A percentile compares a stretch with the other conserved stretches of the same genome.
These are phyloP conservation scores for Paramecium caudatum DNA, from an alignment of 73 alveolate genomes.

Conservation along the genomic window DNA sequence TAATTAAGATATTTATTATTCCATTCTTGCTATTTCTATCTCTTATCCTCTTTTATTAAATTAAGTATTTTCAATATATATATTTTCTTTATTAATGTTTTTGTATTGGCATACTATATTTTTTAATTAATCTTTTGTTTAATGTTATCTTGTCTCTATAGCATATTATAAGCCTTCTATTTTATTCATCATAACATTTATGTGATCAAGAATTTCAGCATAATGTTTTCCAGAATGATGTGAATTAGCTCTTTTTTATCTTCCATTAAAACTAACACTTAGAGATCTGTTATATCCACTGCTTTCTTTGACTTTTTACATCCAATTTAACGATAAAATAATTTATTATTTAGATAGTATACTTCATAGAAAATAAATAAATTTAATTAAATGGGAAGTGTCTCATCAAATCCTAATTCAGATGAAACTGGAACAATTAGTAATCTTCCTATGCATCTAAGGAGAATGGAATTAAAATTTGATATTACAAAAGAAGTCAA, in stretches of 20 bases:
- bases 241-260: background rate
- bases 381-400: constrained; percentile 77
- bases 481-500: constrained; percentile 70
- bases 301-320: constrained; percentile 9
- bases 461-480: constrained; percentile 70
- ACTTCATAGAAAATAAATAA: no score
- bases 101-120: no score
- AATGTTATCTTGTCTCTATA: background rate
- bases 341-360: no score
- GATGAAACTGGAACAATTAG: constrained; percentile 67
- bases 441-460: constrained; percentile 64
- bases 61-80: no score
- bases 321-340: no score
- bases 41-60: no score
- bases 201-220: background rate
- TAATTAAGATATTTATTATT: no score
- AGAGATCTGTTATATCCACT: constrained; percentile 33
- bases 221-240: background rate
- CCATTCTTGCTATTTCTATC: no score
- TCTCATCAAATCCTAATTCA: constrained; percentile 71
- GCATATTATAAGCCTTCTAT: background rate
- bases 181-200: constrained; percentile 7
- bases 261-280: background rate
- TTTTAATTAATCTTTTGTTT: background rate
- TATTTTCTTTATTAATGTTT: no score